Base-by-base conservation (phyloP, 805 yeast species). In the Wickerhamiella allomyrinae region DNA sequence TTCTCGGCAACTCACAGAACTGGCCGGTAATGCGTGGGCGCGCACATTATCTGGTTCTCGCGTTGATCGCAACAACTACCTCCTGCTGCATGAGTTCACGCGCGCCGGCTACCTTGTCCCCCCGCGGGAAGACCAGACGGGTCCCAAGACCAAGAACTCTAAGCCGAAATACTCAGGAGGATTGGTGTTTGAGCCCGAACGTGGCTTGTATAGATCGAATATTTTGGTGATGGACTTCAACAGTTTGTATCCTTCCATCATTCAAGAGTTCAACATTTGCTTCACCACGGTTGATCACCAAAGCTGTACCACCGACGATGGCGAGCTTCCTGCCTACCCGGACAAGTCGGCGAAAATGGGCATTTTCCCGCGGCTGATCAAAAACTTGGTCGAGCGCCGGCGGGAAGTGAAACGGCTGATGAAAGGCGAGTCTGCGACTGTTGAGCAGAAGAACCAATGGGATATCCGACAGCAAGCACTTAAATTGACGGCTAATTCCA, bases 11-110 rank as follows among this genome's bases (percentile, higher is more conserved):
- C 68, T 91, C 54, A 91, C 98, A 1, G 81, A 79, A 50, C 68
- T 91, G 47, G 96, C 97, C 1, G 98, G 98, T 53, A 91, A 91
- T 59, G 89, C 95, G 0, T 91, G 98, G 98, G 73, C 93, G 1
- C 86, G 84, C 48, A 91, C 98, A 1, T 67, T 91, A 40, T 78
- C 85, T 40, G 98, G 98, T 61, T 85, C 96, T 0, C 73, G 98
- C 54, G 93, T 95, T 8, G 96, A 94, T 53, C 74, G 98, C 64
- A 89, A 89, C 62, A 97, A 91, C 60, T 91, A 66, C 57, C 83
- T 91, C 70, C 67, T 91, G 60, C 64, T 91, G 42, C 98, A 91
- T 59, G 97, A 91, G 62, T 91, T 91, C 60, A 70, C 77, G 8
- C 74, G 78, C 54, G 75, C 78, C 53, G 79, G 79, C 9, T 89